phyloP scores from a whole-genome alignment of 2,329 filamentous ascomycete genomes.

The Colletotrichum acutatum region DNA sequence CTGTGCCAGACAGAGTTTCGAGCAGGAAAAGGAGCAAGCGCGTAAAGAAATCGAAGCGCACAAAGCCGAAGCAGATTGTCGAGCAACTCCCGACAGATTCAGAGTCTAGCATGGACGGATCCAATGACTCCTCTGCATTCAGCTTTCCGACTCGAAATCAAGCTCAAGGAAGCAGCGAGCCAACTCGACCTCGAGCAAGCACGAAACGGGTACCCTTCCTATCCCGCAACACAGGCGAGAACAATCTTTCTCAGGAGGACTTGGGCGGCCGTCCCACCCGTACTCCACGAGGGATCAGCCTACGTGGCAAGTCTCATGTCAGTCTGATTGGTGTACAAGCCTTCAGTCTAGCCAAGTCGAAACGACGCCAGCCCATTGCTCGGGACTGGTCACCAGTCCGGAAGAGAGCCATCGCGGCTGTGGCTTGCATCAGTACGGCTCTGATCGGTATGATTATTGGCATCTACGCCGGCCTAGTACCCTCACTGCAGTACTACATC shows the following conservation, averaged over 20 bases:
- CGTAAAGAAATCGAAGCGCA: neutral
- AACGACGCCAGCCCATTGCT: conserved; percentile 73
- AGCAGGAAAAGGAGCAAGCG: conserved; percentile 20
- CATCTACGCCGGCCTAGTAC: conserved; percentile 82
- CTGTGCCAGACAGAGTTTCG: conserved; percentile 30
- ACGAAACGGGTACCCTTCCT: conserved; percentile 22
- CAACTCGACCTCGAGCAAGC: conserved; percentile 24
- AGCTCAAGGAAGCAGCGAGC: conserved; percentile 33
- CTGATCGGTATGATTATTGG: conserved; percentile 77
- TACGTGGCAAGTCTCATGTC: conserved; percentile 64
- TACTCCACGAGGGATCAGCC: conserved; percentile 51
- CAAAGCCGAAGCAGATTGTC: conserved; percentile 1
- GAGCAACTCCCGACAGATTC: conserved; percentile 14
- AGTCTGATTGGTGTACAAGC: conserved; percentile 61
- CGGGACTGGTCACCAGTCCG: conserved; percentile 76
- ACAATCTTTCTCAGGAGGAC: conserved; percentile 41
- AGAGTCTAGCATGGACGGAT: conserved; percentile 30
- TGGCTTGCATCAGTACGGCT: conserved; percentile 79
- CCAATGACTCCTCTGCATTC: conserved; percentile 29
- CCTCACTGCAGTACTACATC: conserved; percentile 82
- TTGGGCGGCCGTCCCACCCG: conserved; percentile 40
- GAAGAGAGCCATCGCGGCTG: conserved; percentile 75
- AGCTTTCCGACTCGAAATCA: conserved; percentile 32
- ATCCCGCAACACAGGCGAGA: conserved; percentile 34
- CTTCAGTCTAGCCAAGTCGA: conserved; percentile 64